A percentile compares a stretch with the other conserved stretches of the same genome.
Evolutionary conservation across 2,329 filamentous ascomycete genomes (phyloP).

Genomic region (Penicillium sp.): DNA sequence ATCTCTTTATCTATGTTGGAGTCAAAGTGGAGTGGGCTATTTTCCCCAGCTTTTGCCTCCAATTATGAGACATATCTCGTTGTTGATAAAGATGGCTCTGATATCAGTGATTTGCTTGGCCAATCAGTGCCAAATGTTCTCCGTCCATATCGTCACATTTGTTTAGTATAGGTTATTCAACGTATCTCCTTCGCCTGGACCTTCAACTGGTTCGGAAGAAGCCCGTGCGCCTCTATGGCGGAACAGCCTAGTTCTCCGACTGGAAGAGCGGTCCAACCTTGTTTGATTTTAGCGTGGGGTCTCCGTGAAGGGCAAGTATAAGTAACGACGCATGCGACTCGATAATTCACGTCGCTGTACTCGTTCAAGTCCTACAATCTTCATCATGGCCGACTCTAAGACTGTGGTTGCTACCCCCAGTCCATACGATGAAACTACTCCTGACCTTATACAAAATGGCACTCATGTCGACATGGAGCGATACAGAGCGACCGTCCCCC

Average conservation of each 20-base stretch:
- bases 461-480: constrained; percentile 34
- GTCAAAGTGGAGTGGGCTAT: neutral
- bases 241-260: neutral
- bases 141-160: neutral
- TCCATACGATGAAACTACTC: neutral
- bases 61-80: neutral
- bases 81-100: neutral
- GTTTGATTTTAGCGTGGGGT: neutral
- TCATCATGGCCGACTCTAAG: neutral
- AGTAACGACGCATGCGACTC: neutral
- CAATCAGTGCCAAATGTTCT: neutral
- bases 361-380: neutral
- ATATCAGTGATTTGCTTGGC: neutral
- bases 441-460: neutral
- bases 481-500: constrained; percentile 30
- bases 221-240: neutral
- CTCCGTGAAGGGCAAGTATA: neutral
- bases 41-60: neutral
- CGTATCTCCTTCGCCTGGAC: constrained; percentile 3
- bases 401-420: neutral
- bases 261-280: neutral
- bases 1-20: neutral
- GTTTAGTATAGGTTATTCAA: neutral
- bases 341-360: neutral
- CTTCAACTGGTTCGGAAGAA: constrained; percentile 1